These are phyloP conservation scores for Gastrolobium villosum DNA, from an alignment of 306 rosid species.

Conservation along the genomic window DNA sequence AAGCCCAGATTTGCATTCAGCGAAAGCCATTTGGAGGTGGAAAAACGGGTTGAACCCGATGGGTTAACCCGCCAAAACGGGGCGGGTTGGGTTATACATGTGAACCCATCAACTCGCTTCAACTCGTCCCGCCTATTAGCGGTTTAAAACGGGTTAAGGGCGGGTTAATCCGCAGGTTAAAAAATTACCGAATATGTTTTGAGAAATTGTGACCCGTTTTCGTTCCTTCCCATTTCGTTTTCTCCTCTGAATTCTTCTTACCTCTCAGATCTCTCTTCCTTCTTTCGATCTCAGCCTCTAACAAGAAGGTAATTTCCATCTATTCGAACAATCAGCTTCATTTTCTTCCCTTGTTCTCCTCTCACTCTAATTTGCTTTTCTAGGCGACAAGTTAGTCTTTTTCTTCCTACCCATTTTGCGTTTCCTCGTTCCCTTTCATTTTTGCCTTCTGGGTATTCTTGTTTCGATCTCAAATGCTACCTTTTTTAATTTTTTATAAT, in stretches of 20 bases:
- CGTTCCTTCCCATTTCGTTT: conserved; percentile 31
- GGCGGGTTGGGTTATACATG: too few species aligned
- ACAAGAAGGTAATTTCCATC: conserved; percentile 44
- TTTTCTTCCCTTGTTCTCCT: neutral
- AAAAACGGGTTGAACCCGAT: too few species aligned
- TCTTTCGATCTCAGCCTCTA: conserved; percentile 40
- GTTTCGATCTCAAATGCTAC: neutral
- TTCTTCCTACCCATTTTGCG: conserved; percentile 21
- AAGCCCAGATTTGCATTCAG: too few species aligned
- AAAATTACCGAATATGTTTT: too few species aligned
- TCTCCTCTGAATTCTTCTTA: conserved; percentile 29
- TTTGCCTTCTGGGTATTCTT: conserved; percentile 23
- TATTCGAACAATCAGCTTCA: neutral
- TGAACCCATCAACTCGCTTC: too few species aligned
- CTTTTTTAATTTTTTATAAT: neutral
- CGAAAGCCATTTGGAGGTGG: too few species aligned
- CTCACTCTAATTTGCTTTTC: conserved; percentile 3
- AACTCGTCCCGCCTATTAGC: too few species aligned
- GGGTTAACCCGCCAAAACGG: too few species aligned
- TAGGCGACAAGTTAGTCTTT: neutral
- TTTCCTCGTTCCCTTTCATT: neutral
- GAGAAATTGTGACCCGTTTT: conserved; percentile 35
- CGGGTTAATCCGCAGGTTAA: too few species aligned
- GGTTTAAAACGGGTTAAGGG: too few species aligned
- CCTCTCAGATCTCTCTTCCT: conserved; percentile 49